Base-by-base conservation (phyloP, 805 yeast genomes). In the Debaryomyces castellii region DNA sequence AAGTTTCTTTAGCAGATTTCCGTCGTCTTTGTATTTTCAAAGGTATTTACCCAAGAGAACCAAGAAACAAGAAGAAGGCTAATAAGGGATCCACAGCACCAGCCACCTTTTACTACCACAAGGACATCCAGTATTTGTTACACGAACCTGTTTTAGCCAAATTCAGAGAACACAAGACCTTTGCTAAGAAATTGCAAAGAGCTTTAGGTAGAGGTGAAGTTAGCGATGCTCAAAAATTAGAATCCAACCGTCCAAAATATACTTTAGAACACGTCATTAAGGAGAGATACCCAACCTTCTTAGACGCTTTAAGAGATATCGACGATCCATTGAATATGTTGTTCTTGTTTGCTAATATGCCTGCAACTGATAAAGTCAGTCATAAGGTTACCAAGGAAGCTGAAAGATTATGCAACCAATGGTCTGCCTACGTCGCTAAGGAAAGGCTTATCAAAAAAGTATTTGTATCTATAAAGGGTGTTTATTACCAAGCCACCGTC, bases 11-110 rank as follows among this genome's bases (percentile, higher is more conserved):
- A 41, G 97, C 97, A 10, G 99, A 94, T 71, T 94, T 94, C 80
- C 83, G 96, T 72, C 83, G 99, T 61, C 78, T 94, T 62, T 94
- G 99, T 78, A 94, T 94, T 64, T 89, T 94, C 78, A 94, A 94
- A 68, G 99, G 99, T 43, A 91, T 94, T 52, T 94, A 89, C 64
- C 99, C 99, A 44, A 82, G 99, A 65, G 97, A 90, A 63, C 98
- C 98, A 39, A 77, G 91, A 58, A 89, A 89, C 69, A 94, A 91
- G 74, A 89, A 87, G 82, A 91, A 89, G 77, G 97, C 97, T 49
- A 92, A 90, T 69, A 94, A 89, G 69, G 98, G 99, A 18, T 87
- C 96, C n/a, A 89, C 97, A 6, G 96, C 95, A 21, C 96, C 96
- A 39, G 86, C 87, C 20, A 94, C 99, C 3, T 95, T 94, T 65